Percentiles rank a stretch among this genome's conserved stretches.
phyloP scores from a whole-genome alignment of 192 early-diverging fungal genomes.

The Pecoramyces ruminantium region DNA sequence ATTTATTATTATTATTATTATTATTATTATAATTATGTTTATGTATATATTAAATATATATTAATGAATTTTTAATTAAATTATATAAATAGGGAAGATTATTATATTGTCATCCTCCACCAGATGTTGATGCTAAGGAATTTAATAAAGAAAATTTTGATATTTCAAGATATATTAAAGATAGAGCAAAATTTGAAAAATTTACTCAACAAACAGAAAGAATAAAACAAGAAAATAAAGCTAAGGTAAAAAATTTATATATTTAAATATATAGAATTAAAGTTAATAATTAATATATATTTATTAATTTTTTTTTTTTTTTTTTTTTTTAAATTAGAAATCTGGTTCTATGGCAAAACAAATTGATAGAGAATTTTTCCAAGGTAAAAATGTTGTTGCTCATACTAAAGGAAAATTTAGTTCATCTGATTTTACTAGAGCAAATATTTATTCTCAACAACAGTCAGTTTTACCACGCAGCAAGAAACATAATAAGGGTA shows the following conservation, averaged over 20 bases:
- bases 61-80: too few species aligned
- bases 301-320: background rate
- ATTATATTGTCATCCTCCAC: slow-evolving; percentile 69
- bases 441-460: slow-evolving; percentile 46
- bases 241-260: background rate
- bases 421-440: slow-evolving; percentile 19
- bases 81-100: slow-evolving; percentile 56
- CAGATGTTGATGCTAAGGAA: slow-evolving; percentile 29
- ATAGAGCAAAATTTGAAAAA: slow-evolving; percentile 18
- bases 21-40: too few species aligned
- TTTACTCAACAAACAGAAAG: slow-evolving; percentile 13
- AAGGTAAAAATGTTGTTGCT: slow-evolving; percentile 5
- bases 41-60: too few species aligned
- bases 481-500: background rate
- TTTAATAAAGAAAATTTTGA: slow-evolving; percentile 80
- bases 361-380: slow-evolving; percentile 11
- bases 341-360: background rate
- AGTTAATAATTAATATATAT: background rate
- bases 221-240: slow-evolving; percentile 12
- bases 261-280: slow-evolving; percentile 14
- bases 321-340: background rate
- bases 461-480: background rate
- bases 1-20: background rate
- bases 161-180: slow-evolving; percentile 27
- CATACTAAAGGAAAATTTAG: slow-evolving; percentile 15